These are phyloP conservation scores for Trichothecium sympodiale DNA, from an alignment of 2,329 filamentous ascomycete genomes.

Conservation along the genomic window DNA sequence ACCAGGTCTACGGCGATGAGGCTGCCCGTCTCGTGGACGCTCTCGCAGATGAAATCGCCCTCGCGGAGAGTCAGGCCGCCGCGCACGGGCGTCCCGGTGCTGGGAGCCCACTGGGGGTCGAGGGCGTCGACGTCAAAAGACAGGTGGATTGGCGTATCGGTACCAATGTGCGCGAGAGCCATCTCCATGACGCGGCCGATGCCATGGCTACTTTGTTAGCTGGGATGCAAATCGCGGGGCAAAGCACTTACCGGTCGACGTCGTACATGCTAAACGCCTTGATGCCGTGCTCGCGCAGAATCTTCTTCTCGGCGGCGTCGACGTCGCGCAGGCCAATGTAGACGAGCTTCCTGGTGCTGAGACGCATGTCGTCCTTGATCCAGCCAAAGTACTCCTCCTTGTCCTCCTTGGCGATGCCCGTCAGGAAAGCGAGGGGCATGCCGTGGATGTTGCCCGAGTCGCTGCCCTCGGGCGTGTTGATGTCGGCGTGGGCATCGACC, in stretches of 20 bases:
- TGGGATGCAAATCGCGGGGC: not conserved
- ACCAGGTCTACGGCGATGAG: conserved; percentile 73
- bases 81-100: conserved; percentile 87
- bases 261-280: conserved; percentile 99
- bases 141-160: conserved; percentile 90
- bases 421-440: conserved; percentile 91
- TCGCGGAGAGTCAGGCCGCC: conserved; percentile 89
- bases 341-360: conserved; percentile 74
- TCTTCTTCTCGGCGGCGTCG: conserved; percentile 86
- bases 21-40: conserved; percentile 68
- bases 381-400: conserved; percentile 79
- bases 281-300: conserved; percentile 78
- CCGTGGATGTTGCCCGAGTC: conserved; percentile 92
- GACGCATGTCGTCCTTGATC: conserved; percentile 60
- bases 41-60: conserved; percentile 93
- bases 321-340: conserved; percentile 95
- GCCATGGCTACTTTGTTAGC: conserved; percentile 50
- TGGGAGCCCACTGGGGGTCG: conserved; percentile 92
- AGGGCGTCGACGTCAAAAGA: conserved; percentile 96
- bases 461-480: conserved; percentile 89
- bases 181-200: conserved; percentile 96
- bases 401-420: conserved; percentile 69
- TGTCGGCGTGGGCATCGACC: conserved; percentile 97
- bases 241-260: conserved; percentile 61
- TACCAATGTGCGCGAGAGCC: conserved; percentile 92